A percentile compares a stretch with the other conserved stretches of the same genome.
These are phyloP conservation scores for Botrytis fragariae DNA, from an alignment of 2,329 filamentous ascomycete species.

Conservation along the genomic window DNA sequence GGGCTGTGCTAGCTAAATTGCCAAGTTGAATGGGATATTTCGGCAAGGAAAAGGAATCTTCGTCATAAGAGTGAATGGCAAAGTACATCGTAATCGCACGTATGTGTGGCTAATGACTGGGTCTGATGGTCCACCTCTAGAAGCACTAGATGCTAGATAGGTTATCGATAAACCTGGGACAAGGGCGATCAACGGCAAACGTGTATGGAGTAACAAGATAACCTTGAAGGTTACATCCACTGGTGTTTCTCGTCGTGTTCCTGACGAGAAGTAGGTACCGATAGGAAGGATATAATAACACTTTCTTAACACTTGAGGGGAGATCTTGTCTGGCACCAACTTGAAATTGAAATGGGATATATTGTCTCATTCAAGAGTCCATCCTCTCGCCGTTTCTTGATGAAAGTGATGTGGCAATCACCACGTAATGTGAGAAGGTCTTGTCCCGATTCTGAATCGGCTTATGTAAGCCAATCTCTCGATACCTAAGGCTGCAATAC, in stretches of 20 bases:
- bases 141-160: not conserved
- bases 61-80: slow-evolving; percentile 8
- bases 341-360: not conserved
- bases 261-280: not conserved
- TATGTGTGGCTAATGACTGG: not conserved
- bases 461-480: not conserved
- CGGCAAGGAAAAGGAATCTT: not conserved
- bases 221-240: not conserved
- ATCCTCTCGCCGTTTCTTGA: not conserved
- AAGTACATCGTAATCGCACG: not conserved
- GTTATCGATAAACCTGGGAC: not conserved
- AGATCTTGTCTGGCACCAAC: not conserved
- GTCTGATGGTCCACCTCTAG: not conserved
- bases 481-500: not conserved
- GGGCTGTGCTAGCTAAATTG: not conserved
- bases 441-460: not conserved
- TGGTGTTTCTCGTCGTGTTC: not conserved
- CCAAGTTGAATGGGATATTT: not conserved
- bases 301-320: not conserved
- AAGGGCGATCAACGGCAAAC: not conserved
- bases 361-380: not conserved
- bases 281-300: not conserved
- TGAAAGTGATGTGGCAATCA: not conserved
- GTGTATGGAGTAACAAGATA: not conserved
- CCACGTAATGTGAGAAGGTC: not conserved